Evolutionary conservation across 2,329 filamentous ascomycete species (phyloP).

Genomic region (Trichoderma koningiopsis): DNA sequence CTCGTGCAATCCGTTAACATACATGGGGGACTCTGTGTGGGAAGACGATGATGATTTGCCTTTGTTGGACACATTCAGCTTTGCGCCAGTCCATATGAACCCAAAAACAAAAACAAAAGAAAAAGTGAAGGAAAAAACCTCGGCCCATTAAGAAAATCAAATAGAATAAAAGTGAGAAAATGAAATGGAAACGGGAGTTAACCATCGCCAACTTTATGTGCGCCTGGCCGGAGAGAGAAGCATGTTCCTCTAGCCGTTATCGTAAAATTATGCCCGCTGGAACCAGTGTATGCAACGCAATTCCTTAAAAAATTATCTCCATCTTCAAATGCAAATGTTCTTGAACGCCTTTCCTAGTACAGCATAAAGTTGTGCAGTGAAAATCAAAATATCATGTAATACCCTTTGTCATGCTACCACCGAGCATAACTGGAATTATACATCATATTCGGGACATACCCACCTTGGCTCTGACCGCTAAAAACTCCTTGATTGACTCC

Average conservation of each 20-base stretch:
- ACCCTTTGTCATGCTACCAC: conserved; percentile 54
- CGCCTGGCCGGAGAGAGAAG: conserved; percentile 38
- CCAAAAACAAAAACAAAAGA: not conserved
- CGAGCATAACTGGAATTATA: conserved; percentile 72
- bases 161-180: conserved; percentile 24
- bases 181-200: conserved; percentile 17
- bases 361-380: conserved; percentile 25
- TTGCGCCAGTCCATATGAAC: conserved; percentile 20
- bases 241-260: conserved; percentile 35
- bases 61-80: conserved; percentile 47
- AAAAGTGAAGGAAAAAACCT: conserved; percentile 7
- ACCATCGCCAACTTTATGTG: conserved; percentile 29
- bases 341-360: conserved; percentile 30
- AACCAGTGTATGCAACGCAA: conserved; percentile 38
- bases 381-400: conserved; percentile 15
- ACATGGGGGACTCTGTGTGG: conserved; percentile 58
- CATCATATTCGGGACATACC: conserved; percentile 87
- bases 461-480: conserved; percentile 88
- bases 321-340: conserved; percentile 28
- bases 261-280: conserved; percentile 36
- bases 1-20: conserved; percentile 58
- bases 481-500: conserved; percentile 88
- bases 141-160: conserved; percentile 1
- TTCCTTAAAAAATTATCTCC: conserved; percentile 33
- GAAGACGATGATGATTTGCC: conserved; percentile 74